Evolutionary conservation across 352 stramenopile species (phyloP), one percentile per base, ranked within the genome.

Genomic region (Phytophthora brassicae): DNA sequence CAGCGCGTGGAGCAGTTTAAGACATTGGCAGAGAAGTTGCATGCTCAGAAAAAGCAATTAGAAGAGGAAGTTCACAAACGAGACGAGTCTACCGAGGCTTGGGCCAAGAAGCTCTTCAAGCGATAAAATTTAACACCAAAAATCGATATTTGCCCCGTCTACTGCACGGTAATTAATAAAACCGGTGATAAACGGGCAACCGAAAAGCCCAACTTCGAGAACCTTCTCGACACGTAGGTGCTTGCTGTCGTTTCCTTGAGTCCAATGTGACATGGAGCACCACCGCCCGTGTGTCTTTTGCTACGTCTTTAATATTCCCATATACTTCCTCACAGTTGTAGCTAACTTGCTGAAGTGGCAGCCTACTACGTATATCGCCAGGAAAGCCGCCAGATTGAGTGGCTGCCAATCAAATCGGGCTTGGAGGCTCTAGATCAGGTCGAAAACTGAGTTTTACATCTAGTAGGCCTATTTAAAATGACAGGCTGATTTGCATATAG

Each of bases 11-110:
- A 39, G 28, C 55, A 79, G 31, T 36, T 78, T 16, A 66, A 79
- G 50, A 29, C 38, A 11, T 6, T 61, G 14, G 41, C 52, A 17
- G 52, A 57, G 31, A 62, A 68, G 47, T 17, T 73, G 39, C 60
- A 64, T 41, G 48, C 16, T 14, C 60, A 76, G 36, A 74, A 69
- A 36, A 51, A 76, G 33, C 57, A 74, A 58, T 53, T 67, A n/a
- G 38, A 45, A 14, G 19, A 81, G 19, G 69, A 81, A 29, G 41
- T 54, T 16, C 58, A 60, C 36, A 39, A 50, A n/a, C 57, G 64
- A 17, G 57, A 71, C 31, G 57, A 45, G 41, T 63, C 57, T 24
- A 71, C 64, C 0, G 64, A 71, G 38, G 58, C 58, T 11, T 72
- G 58, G 64, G 58, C 64, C 31, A 67, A 59, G 16, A 64, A 63